Base-by-base conservation (phyloP, 2,329 filamentous ascomycete genomes). In the Apiospora arundinis region DNA sequence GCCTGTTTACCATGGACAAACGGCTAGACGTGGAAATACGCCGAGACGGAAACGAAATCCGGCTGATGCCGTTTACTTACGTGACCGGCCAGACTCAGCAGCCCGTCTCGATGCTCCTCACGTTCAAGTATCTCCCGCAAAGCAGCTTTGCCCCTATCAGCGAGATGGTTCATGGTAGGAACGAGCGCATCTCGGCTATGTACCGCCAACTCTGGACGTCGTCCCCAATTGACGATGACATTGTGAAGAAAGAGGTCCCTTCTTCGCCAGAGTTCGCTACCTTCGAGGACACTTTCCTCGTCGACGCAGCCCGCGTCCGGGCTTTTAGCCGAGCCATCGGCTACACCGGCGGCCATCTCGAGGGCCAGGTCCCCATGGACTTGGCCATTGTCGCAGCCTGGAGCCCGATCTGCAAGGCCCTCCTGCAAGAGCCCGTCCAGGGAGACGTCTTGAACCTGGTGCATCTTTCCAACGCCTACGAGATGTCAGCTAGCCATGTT, bases 351-450 rank as follows among this genome's bases (percentile, higher is more conserved):
- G 95, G 94, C 52, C 95, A 94, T 75, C 97, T 97, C 86, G 91
- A 93, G 74, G 93, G 97, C 73, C 95, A 92, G 76, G 95, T 95
- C 12, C 95, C 96, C 46, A 98, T 98, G 96, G 95, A 98, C 83
- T 98, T 97, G 78, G 95, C 95, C 74, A 97, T 97, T 75, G 95
- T 97, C 25, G 92, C 95, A 65, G 94, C 94, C 72, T 97, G 94
- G 94, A 97, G 98, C 85, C 95, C 95, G 63, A 98, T 98, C 79
- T 98, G 94, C n/a, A 98, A 97, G 88, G 95, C 95, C 37, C 98
- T 98, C 81, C 98, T 98, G 88, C 95, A 95, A 74, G 92, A 94
- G 75, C 93, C 91, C 71, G 97, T 98, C 76, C 95, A 98, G 76
- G 95, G 96, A 74, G 95, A 98, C 80, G 85, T 98, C 67, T 88